Conservation (phyloP, 75 land plant genomes). For the Isoetes taiwanensis region DNA sequence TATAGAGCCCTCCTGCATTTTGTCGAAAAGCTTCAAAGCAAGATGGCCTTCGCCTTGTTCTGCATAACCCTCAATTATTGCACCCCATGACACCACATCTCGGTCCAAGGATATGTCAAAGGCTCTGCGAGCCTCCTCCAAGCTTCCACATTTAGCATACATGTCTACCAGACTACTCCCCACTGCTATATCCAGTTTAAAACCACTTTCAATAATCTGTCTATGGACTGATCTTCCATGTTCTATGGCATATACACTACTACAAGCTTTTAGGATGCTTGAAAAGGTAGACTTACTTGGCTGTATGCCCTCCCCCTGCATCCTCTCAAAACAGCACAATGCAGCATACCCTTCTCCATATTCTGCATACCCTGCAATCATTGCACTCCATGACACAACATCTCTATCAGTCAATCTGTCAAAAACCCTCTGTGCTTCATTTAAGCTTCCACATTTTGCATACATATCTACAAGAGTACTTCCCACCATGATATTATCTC, state of each 20-base stretch:
- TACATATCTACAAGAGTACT: not conserved
- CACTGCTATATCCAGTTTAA: not conserved
- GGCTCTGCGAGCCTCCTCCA: not conserved
- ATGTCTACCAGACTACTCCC: not conserved
- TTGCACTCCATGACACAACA: slow-evolving; percentile 8
- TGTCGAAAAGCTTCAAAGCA: slow-evolving; percentile 33
- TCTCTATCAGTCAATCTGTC: not conserved
- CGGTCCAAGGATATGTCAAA: slow-evolving; percentile 2
- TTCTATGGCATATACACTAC: no score
- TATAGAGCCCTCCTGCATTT: slow-evolving; percentile 25
- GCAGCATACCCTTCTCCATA: not conserved
- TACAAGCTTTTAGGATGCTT: no score
- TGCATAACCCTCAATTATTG: slow-evolving; percentile 37
- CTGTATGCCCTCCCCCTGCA: slow-evolving; percentile 3
- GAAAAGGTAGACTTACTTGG: no score
- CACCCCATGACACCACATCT: slow-evolving; percentile 43
- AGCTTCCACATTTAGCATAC: not conserved
- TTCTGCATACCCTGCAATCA: slow-evolving; percentile 11
- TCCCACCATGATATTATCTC: not conserved
- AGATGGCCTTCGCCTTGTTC: slow-evolving; percentile 14
- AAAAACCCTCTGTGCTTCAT: not conserved
- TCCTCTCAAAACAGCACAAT: not conserved
- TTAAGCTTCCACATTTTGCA: not conserved
- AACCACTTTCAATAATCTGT: no score
- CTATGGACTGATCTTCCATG: no score